Evolutionary conservation across 495 filamentous ascomycete species (phyloP).

Genomic region (Penicillium atrosanguineum): DNA sequence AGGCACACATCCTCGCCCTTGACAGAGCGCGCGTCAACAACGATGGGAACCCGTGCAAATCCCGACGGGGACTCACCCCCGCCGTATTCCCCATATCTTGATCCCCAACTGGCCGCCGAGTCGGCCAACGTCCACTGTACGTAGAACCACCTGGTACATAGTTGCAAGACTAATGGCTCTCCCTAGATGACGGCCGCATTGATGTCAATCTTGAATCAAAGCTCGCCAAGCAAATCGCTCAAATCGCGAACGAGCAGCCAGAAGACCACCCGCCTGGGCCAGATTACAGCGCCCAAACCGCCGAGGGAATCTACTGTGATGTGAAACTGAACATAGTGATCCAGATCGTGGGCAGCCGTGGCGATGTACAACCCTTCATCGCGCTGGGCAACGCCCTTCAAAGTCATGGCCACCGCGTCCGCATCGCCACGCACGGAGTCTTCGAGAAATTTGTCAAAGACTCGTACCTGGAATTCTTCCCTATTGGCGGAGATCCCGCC

Average conservation of each 20-base stretch:
- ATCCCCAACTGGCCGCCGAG: constrained; percentile 14
- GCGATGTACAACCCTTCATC: constrained; percentile 68
- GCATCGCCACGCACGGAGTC: constrained; percentile 56
- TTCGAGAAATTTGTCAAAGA: constrained; percentile 55
- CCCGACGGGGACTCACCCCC: constrained; percentile 5
- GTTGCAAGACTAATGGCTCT: background rate
- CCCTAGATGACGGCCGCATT: constrained; percentile 20
- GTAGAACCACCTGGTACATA: background rate
- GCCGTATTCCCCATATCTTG: constrained; percentile 13
- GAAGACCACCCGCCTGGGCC: background rate
- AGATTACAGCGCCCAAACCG: background rate
- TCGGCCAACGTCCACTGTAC: constrained; percentile 10
- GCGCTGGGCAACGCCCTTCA: constrained; percentile 54
- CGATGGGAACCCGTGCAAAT: constrained; percentile 5
- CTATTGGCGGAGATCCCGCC: constrained; percentile 59
- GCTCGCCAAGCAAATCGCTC: constrained; percentile 15
- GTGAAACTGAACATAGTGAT: constrained; percentile 65
- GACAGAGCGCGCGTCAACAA: background rate
- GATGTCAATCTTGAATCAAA: constrained; percentile 23
- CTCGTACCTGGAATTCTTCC: constrained; percentile 50
- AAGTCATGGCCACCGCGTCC: constrained; percentile 45
- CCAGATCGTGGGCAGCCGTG: constrained; percentile 66
- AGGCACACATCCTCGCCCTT: background rate
- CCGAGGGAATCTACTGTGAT: background rate
- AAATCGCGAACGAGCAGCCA: constrained; percentile 16